These are phyloP conservation scores for Kickxella alabastrina DNA, from an alignment of 192 early-diverging fungal genomes.

Conservation along the genomic window DNA sequence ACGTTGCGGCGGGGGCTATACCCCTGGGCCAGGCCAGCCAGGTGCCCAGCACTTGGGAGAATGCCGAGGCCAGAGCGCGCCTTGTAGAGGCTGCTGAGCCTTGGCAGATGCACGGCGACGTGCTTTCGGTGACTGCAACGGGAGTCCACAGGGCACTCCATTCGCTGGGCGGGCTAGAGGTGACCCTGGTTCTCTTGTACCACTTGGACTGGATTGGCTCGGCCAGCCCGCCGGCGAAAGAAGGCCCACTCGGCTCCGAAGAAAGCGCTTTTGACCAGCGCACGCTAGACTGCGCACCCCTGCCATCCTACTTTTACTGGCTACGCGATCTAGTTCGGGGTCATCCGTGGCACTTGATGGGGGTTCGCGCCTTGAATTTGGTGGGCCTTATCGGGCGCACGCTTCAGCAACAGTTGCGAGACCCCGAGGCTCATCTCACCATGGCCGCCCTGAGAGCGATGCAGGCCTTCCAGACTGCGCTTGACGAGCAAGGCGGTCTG, in stretches of 20 bases:
- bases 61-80: slow-evolving; percentile 10
- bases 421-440: slow-evolving; percentile 15
- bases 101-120: slow-evolving; percentile 25
- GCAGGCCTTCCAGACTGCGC: slow-evolving; percentile 26
- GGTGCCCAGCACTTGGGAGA: not conserved
- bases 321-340: slow-evolving; percentile 32
- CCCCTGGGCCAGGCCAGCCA: slow-evolving; percentile 1
- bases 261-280: slow-evolving; percentile 30
- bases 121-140: slow-evolving; percentile 10
- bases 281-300: slow-evolving; percentile 12
- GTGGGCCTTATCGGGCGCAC: slow-evolving; percentile 25
- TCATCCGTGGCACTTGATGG: slow-evolving; percentile 14
- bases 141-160: slow-evolving; percentile 29
- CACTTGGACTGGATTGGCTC: slow-evolving; percentile 35
- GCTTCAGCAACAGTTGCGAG: slow-evolving; percentile 12
- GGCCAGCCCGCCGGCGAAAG: slow-evolving; percentile 11
- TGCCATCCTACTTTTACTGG: slow-evolving; percentile 32
- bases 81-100: slow-evolving; percentile 16
- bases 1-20: slow-evolving; percentile 2
- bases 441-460: slow-evolving; percentile 25
- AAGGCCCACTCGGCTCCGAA: slow-evolving; percentile 35
- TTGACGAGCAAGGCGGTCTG: slow-evolving; percentile 35
- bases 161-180: slow-evolving; percentile 26
- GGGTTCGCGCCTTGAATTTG: slow-evolving; percentile 15
- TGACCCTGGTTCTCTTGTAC: slow-evolving; percentile 20